These are phyloP conservation scores for Neurospora sp. DNA, from an alignment of 495 filamentous ascomycete genomes.

Conservation along the genomic window DNA sequence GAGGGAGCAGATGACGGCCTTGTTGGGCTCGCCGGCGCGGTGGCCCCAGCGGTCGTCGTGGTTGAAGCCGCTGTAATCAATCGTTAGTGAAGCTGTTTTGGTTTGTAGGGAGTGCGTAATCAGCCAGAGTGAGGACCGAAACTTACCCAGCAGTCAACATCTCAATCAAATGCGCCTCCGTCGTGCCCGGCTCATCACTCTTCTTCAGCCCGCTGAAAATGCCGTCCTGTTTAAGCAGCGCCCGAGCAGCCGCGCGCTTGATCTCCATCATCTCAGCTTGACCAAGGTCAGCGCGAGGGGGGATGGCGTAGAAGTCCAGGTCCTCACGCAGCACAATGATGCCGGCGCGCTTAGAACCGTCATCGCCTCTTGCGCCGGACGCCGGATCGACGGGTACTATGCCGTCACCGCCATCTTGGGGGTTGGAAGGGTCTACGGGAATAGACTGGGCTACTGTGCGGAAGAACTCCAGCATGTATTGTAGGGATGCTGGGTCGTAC, in stretches of 20 bases:
- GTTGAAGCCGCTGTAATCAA: conserved; percentile 69
- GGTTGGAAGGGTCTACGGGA: conserved; percentile 54
- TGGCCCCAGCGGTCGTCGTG: conserved; percentile 94
- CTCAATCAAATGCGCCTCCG: conserved; percentile 97
- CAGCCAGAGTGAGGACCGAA: neutral
- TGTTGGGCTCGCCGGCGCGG: conserved; percentile 89
- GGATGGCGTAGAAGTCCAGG: conserved; percentile 95
- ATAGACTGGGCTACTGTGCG: conserved; percentile 91
- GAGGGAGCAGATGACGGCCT: conserved; percentile 95
- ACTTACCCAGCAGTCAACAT: conserved; percentile 96
- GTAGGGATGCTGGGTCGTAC: conserved; percentile 92
- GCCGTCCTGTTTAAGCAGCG: conserved; percentile 79
- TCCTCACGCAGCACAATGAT: conserved; percentile 97
- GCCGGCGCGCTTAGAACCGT: conserved; percentile 65
- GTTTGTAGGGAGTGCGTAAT: too few species aligned
- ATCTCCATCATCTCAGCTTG: conserved; percentile 91
- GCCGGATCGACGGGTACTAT: conserved; percentile 48
- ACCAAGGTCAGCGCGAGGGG: conserved; percentile 74
- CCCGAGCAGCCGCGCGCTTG: conserved; percentile 84
- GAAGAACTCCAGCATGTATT: conserved; percentile 99
- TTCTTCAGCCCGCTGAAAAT: conserved; percentile 93
- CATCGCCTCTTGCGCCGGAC: conserved; percentile 27
- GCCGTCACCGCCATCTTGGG: conserved; percentile 51
- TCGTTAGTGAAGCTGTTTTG: too few species aligned
- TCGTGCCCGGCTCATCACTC: conserved; percentile 92